Base-by-base conservation (phyloP, 345 rosid species). In the Trapa incisa region DNA sequence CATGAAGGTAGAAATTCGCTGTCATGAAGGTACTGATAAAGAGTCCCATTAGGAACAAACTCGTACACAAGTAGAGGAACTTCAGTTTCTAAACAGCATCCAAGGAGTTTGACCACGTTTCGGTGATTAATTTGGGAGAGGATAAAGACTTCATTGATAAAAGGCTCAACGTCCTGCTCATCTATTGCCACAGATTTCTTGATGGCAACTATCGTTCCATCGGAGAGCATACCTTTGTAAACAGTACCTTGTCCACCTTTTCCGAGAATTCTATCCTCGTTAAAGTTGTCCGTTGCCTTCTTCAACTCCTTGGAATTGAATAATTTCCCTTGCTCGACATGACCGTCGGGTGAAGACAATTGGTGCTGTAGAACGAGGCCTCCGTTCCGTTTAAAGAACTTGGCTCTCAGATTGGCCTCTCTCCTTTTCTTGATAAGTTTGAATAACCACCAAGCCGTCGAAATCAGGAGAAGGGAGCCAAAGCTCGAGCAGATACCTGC, bases 1-100 rank as follows among this genome's bases (percentile, higher is more conserved):
- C 74, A 66, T 0, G 78, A 45, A 35, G 71, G 0, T 0, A 11
- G 35, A 22, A 48, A 58, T 33, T 62, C 68, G 29, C 29, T 1
- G 0, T 3, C 56, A 52, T 73, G 65, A 15, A 73, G 72, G 36
- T 73, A 65, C 12, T 53, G 65, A 0, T 61, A 68, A 0, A 73
- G 65, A 10, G 64, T 73, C 37, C 76, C 76, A 22, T 64, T 68
- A 0, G 76, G 65, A 22, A 73, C 41, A 42, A 68, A 73, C 68
- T 68, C 76, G 22, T 73, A 72, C 0, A 72, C 68, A 0, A 72
- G 0, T 8, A 75, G 47, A 29, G 67, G 78, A 0, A 45, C 65
- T 53, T 71, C 54, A 13, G 47, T 67, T 29, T 67, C 71, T 0
- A 64, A 62, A 11, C 74, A 70, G 37, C 74, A 74, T 4, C 77